Evolutionary conservation across 352 stramenopile species (phyloP).

Genomic region (Phytopythium litorale): DNA sequence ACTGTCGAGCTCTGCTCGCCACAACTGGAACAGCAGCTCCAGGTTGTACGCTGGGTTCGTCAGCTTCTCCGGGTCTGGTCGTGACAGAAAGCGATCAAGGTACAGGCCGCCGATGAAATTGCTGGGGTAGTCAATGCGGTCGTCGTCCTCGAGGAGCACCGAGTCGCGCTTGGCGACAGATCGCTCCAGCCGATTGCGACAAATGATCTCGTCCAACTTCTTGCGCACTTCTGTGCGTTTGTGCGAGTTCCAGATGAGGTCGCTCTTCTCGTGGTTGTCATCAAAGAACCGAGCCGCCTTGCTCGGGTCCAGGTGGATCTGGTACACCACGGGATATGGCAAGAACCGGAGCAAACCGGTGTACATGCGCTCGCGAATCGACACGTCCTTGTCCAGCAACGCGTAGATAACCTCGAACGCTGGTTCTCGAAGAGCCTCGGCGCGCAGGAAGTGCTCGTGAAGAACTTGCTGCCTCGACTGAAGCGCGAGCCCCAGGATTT

Average conservation of each 20-base stretch:
- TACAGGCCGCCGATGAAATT: constrained; percentile 77
- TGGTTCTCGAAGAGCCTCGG: constrained; percentile 66
- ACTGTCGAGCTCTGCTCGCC: constrained; percentile 50
- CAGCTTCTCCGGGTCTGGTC: constrained; percentile 63
- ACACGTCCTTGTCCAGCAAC: constrained; percentile 66
- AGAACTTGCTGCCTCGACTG: constrained; percentile 78
- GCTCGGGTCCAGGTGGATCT: constrained; percentile 76
- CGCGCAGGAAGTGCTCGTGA: constrained; percentile 75
- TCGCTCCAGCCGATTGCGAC: constrained; percentile 66
- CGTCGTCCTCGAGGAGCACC: constrained; percentile 63
- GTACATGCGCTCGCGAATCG: constrained; percentile 70
- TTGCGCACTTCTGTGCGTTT: constrained; percentile 70
- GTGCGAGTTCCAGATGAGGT: constrained; percentile 83
- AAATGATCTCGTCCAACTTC: constrained; percentile 75
- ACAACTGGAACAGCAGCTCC: constrained; percentile 69
- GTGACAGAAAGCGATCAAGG: constrained; percentile 66
- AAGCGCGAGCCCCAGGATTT: constrained; percentile 73
- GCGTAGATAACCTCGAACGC: constrained; percentile 83
- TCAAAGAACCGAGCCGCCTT: constrained; percentile 75
- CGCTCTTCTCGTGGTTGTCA: constrained; percentile 80
- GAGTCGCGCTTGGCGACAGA: constrained; percentile 74
- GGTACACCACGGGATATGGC: constrained; percentile 78
- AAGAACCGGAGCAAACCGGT: constrained; percentile 66
- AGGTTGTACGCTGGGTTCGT: constrained; percentile 80
- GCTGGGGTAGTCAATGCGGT: constrained; percentile 53